These are phyloP conservation scores for Ophiocordyceps unilateralis DNA, from an alignment of 2,329 filamentous ascomycete species.

Conservation along the genomic window DNA sequence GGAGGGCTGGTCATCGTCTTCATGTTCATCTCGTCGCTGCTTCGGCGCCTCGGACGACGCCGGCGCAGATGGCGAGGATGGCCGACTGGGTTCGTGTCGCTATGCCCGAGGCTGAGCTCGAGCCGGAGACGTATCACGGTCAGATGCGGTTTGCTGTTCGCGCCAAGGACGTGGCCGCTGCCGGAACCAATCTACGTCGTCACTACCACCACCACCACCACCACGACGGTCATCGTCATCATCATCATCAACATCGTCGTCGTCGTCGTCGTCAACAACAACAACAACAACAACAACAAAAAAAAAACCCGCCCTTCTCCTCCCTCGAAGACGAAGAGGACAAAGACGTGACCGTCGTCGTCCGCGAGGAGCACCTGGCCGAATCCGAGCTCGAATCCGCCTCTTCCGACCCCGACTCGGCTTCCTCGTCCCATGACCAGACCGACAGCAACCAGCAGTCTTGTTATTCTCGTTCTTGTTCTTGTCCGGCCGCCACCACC, in stretches of 20 bases:
- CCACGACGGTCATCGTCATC: background rate
- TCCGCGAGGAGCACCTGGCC: too few relatives aligned
- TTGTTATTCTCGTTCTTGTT: background rate
- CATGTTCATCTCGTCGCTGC: conserved; percentile 68
- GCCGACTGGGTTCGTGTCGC: conserved; percentile 44
- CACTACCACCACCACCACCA: background rate
- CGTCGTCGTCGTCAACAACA: too few relatives aligned
- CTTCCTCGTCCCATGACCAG: too few relatives aligned
- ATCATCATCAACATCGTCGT: background rate
- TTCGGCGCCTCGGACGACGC: conserved; percentile 54
- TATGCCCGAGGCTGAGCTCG: conserved; percentile 50
- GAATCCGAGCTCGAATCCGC: too few relatives aligned
- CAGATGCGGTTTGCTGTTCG: conserved; percentile 75
- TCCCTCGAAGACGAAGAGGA: too few relatives aligned
- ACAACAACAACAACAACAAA: background rate
- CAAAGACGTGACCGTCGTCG: too few relatives aligned
- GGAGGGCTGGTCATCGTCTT: conserved; percentile 59
- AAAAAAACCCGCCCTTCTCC: too few relatives aligned
- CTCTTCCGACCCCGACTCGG: too few relatives aligned
- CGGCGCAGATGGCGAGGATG: conserved; percentile 49
- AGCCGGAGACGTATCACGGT: conserved; percentile 63
- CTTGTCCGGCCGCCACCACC: conserved; percentile 1
- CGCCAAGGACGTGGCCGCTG: conserved; percentile 20
- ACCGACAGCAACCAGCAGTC: background rate
- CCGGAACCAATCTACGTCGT: background rate